These are phyloP conservation scores for Echria macrotheca DNA, from an alignment of 495 filamentous ascomycete genomes.

Conservation along the genomic window DNA sequence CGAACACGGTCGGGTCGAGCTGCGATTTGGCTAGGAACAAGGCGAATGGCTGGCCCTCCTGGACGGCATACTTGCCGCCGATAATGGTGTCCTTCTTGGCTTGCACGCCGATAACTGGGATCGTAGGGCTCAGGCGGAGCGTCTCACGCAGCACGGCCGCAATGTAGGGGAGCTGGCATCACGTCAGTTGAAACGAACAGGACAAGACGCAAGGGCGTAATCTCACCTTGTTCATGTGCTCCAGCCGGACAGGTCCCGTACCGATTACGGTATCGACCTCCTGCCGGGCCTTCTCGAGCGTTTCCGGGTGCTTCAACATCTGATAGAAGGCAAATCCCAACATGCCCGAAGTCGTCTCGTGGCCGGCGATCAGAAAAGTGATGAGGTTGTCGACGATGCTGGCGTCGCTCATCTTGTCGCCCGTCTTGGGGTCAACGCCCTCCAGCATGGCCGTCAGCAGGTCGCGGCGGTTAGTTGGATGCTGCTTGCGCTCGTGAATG, in stretches of 20 bases:
- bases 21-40: conserved; percentile 53
- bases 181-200: not conserved
- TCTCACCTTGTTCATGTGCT: conserved; percentile 56
- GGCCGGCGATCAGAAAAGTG: conserved; percentile 67
- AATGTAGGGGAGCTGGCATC: conserved; percentile 32
- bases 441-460: conserved; percentile 65
- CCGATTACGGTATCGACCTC: conserved; percentile 63
- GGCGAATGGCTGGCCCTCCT: conserved; percentile 46
- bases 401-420: conserved; percentile 53
- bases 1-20: conserved; percentile 44
- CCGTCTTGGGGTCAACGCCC: conserved; percentile 62
- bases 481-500: conserved; percentile 50
- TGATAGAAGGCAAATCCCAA: conserved; percentile 55
- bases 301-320: conserved; percentile 48
- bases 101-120: conserved; percentile 47
- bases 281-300: conserved; percentile 46
- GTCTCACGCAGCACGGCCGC: conserved; percentile 66
- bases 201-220: not conserved
- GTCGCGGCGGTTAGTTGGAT: conserved; percentile 59
- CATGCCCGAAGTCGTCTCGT: conserved; percentile 64
- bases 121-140: conserved; percentile 59
- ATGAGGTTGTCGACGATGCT: conserved; percentile 68
- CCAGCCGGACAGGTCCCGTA: conserved; percentile 53
- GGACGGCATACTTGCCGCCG: conserved; percentile 63
- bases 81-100: conserved; percentile 45